Conservation (phyloP, 768 basidiomycete species). For the Kwoniella botswanensis region DNA sequence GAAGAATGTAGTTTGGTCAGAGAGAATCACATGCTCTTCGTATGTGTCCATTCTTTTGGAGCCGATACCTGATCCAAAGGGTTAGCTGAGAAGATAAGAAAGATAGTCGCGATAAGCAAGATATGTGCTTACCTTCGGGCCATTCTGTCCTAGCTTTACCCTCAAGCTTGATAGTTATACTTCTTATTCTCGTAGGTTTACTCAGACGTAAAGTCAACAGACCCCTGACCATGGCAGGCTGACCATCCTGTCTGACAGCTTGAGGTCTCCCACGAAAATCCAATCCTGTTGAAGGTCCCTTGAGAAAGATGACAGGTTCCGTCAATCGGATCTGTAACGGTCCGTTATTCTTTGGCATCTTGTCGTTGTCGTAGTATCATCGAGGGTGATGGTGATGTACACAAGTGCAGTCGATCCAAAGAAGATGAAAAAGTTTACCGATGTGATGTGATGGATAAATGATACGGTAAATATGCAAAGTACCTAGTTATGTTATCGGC, state of each 20-base stretch:
- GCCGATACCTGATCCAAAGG: conserved; percentile 64
- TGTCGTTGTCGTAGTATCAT: conserved; percentile 4
- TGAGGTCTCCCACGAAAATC: conserved; percentile 57
- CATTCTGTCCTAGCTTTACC: conserved; percentile 76
- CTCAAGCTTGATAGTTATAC: conserved; percentile 78
- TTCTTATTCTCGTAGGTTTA: conserved; percentile 83
- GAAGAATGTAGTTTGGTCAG: conserved; percentile 74
- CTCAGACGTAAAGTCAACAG: conserved; percentile 68
- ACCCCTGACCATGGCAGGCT: conserved; percentile 69
- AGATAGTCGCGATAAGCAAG: not conserved
- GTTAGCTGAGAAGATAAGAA: not conserved
- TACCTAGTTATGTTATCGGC: not conserved
- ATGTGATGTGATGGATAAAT: not conserved
- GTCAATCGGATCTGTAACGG: conserved; percentile 66
- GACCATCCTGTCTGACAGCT: conserved; percentile 58
- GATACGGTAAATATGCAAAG: not conserved
- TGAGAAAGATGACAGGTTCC: conserved; percentile 75
- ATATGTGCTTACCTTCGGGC: conserved; percentile 73
- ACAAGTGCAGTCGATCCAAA: not conserved
- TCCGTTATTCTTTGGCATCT: conserved; percentile 47
- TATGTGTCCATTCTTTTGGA: conserved; percentile 73
- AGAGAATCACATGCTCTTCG: conserved; percentile 78
- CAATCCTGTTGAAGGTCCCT: conserved; percentile 59
- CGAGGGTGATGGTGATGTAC: not conserved
- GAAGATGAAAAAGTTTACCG: no score